Evolutionary conservation across 305 asterid genomes (phyloP).

Genomic region (Fraxinus xanthoxyloides): DNA sequence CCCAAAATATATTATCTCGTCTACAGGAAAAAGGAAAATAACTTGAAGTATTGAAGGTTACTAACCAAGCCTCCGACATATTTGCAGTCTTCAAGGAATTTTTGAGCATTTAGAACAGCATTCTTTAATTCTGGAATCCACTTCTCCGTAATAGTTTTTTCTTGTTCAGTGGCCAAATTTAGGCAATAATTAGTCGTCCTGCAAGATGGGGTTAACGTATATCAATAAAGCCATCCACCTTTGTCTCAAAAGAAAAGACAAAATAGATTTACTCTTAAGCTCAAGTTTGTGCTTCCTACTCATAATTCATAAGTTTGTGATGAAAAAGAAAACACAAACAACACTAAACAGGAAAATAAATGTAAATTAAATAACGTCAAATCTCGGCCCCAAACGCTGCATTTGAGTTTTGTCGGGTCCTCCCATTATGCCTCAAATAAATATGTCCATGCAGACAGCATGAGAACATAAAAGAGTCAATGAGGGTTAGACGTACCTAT

Average conservation of each 20-base stretch:
- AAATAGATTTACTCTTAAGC: neutral
- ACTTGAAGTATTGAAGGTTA: constrained; percentile 19
- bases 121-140: constrained; percentile 80
- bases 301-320: neutral
- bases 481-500: constrained; percentile 52
- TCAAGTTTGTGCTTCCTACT: constrained; percentile 14
- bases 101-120: constrained; percentile 75
- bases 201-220: constrained; percentile 27
- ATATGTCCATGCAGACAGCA: constrained; percentile 10
- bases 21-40: neutral
- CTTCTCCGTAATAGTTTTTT: constrained; percentile 68
- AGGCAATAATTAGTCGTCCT: constrained; percentile 90
- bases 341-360: neutral
- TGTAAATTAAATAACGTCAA: no score
- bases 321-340: neutral
- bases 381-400: neutral
- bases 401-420: constrained; percentile 6
- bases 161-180: constrained; percentile 84
- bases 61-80: constrained; percentile 95
- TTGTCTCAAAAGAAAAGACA: neutral
- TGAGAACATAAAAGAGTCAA: constrained; percentile 3
- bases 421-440: no score
- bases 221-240: neutral
- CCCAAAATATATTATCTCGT: neutral
- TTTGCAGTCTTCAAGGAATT: constrained; percentile 83